Evolutionary conservation across 2,329 filamentous ascomycete genomes (phyloP).

Genomic region (Alternaria metachromatica): DNA sequence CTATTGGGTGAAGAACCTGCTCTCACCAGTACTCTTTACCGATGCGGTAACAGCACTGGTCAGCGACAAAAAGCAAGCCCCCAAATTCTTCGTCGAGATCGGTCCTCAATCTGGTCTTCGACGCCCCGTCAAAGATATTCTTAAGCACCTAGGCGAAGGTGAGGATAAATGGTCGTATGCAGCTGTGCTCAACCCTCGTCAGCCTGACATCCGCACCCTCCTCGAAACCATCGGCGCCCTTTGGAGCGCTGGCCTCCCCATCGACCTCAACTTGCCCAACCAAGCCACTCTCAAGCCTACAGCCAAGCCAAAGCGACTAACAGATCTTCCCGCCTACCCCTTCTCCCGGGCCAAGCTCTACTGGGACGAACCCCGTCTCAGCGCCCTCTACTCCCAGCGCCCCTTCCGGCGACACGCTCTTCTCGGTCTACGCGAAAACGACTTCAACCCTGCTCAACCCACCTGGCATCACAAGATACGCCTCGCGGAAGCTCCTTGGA

Average conservation of each 20-base stretch:
- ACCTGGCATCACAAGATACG: slow-evolving; percentile 57
- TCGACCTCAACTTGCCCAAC: slow-evolving; percentile 7
- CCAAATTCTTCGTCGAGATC: slow-evolving; percentile 13
- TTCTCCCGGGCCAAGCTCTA: slow-evolving; percentile 36
- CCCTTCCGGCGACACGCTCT: slow-evolving; percentile 32
- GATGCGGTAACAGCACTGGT: slow-evolving; percentile 3
- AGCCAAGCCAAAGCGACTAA: slow-evolving; percentile 1
- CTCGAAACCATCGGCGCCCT: slow-evolving; percentile 5
- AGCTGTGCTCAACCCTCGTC: slow-evolving; percentile 1
- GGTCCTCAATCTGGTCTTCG: slow-evolving; percentile 15
- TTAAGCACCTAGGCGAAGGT: slow-evolving; percentile 2
- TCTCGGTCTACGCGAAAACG: slow-evolving; percentile 16
- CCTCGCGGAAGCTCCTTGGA: slow-evolving; percentile 54
- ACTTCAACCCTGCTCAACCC: slow-evolving; percentile 27
- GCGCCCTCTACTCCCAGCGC: slow-evolving; percentile 1
- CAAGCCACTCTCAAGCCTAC: slow-evolving; percentile 9
- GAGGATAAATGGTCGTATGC: slow-evolving; percentile 10
- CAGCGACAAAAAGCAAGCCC: background rate
- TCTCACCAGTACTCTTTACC: slow-evolving; percentile 8
- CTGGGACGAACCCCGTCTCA: slow-evolving; percentile 24
- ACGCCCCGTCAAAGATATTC: slow-evolving; percentile 10
- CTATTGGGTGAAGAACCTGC: slow-evolving; percentile 14
- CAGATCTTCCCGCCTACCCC: slow-evolving; percentile 25
- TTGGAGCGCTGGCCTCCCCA: slow-evolving; percentile 5
- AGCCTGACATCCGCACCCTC: background rate